phyloP scores from a whole-genome alignment of 1,284 basidiomycete species.

The Xanthoconium separans region DNA sequence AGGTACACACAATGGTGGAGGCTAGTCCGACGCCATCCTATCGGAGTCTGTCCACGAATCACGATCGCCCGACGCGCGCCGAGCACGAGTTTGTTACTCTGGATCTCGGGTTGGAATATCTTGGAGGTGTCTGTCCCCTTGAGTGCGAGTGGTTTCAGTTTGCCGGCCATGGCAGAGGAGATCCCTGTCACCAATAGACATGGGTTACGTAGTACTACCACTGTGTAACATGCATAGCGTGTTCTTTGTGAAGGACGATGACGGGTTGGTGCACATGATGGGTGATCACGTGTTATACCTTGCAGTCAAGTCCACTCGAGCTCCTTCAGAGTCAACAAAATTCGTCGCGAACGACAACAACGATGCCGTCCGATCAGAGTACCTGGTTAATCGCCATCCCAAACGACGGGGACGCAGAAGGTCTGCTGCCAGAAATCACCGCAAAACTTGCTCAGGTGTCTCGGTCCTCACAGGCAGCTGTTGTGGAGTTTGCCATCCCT shows the following conservation, averaged over 20 bases:
- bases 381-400: slow-evolving; percentile 80
- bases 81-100: slow-evolving; percentile 60
- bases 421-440: slow-evolving; percentile 59
- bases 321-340: too few relatives aligned
- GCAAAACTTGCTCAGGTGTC: slow-evolving; percentile 56
- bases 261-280: too few relatives aligned
- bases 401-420: slow-evolving; percentile 73
- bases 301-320: slow-evolving; percentile 13
- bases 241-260: too few relatives aligned
- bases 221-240: too few relatives aligned
- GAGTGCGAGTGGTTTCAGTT: slow-evolving; percentile 22
- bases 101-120: slow-evolving; percentile 9
- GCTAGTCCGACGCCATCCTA: slow-evolving; percentile 73
- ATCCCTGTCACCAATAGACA: slow-evolving; percentile 83
- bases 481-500: slow-evolving; percentile 65
- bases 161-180: slow-evolving; percentile 62
- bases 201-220: too few relatives aligned
- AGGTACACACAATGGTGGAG: slow-evolving; percentile 65
- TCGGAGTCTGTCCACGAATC: slow-evolving; percentile 52
- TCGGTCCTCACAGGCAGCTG: slow-evolving; percentile 45
- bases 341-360: slow-evolving; percentile 8
- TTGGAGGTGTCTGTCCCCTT: slow-evolving; percentile 24
- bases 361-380: slow-evolving; percentile 84
- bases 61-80: slow-evolving; percentile 55
- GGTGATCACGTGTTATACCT: not conserved